These are phyloP conservation scores for Fagus crenata DNA, from an alignment of 306 rosid genomes.

Conservation along the genomic window DNA sequence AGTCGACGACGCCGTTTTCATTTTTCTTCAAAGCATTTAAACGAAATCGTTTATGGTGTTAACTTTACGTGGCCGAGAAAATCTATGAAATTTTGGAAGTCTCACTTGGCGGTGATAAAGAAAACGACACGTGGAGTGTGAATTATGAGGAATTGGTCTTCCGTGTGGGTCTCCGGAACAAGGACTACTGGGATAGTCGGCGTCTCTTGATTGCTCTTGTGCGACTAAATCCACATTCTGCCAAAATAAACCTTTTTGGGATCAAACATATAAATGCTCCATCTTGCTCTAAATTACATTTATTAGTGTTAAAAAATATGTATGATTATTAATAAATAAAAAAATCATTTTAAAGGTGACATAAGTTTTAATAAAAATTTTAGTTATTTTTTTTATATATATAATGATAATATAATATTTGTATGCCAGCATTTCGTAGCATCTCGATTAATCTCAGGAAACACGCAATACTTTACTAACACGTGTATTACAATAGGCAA, in stretches of 20 bases:
- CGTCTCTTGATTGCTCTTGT: slow-evolving; percentile 18
- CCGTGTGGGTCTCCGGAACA: slow-evolving; percentile 1
- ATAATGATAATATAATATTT: too few species aligned
- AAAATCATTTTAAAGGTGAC: too few species aligned
- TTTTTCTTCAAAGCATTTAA: too few species aligned
- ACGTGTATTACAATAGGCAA: too few species aligned
- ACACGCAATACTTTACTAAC: too few species aligned
- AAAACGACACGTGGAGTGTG: slow-evolving; percentile 20
- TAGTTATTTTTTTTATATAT: too few species aligned
- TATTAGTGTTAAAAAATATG: too few species aligned
- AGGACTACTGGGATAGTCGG: slow-evolving; percentile 35
- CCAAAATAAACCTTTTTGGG: slow-evolving; percentile 56
- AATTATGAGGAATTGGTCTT: background rate
- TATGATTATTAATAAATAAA: too few species aligned
- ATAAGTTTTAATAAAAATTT: too few species aligned
- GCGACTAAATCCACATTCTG: slow-evolving; percentile 36
- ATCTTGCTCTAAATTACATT: background rate
- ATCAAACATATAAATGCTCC: slow-evolving; percentile 6
- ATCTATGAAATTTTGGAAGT: background rate
- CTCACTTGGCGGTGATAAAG: background rate
- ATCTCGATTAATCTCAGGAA: too few species aligned
- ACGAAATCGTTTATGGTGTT: too few species aligned
- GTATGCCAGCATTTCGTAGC: too few species aligned
- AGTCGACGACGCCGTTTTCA: background rate
- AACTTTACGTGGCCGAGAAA: slow-evolving; percentile 2